A percentile compares a stretch with the other conserved stretches of the same genome.
Evolutionary conservation across 2,329 filamentous ascomycete genomes (phyloP).

Genomic region (Colletotrichum coccodes): DNA sequence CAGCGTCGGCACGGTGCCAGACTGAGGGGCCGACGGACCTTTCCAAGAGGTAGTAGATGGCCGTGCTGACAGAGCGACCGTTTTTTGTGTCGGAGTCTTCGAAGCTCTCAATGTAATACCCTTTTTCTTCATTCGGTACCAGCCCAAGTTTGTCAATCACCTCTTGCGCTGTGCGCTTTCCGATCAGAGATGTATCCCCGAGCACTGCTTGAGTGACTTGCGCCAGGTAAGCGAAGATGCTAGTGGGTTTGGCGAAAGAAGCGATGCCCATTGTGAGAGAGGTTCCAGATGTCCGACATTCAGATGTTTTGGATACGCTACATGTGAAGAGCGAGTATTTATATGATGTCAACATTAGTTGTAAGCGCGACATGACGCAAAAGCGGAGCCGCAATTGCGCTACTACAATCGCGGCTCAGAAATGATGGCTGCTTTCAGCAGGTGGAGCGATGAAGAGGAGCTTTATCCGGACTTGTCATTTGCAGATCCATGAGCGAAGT

Average conservation of each 20-base stretch:
- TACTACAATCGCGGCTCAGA: too few species aligned
- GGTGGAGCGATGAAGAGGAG: not conserved
- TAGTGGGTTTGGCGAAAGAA: not conserved
- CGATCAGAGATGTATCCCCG: not conserved
- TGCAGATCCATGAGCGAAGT: not conserved
- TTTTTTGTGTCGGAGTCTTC: constrained; percentile 45
- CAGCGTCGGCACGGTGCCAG: constrained; percentile 62
- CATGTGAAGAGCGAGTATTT: not conserved
- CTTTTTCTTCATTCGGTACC: constrained; percentile 57
- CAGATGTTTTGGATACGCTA: too few species aligned
- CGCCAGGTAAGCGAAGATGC: not conserved
- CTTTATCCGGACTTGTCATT: not conserved
- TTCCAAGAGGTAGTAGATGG: constrained; percentile 64
- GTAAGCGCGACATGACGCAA: not conserved
- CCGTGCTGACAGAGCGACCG: constrained; percentile 56
- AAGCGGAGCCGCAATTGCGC: too few species aligned
- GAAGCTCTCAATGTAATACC: constrained; percentile 59
- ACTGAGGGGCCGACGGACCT: constrained; percentile 52
- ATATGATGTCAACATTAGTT: not conserved
- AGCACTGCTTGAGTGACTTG: not conserved
- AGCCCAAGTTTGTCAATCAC: constrained; percentile 55
- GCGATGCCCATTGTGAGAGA: too few species aligned
- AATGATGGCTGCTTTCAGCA: too few species aligned
- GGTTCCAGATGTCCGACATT: too few species aligned
- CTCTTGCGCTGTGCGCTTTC: constrained; percentile 49